Evolutionary conservation across 1,284 basidiomycete species (phyloP), one percentile per base, ranked within the genome.

Genomic region (Uromyces viciae-fabae): DNA sequence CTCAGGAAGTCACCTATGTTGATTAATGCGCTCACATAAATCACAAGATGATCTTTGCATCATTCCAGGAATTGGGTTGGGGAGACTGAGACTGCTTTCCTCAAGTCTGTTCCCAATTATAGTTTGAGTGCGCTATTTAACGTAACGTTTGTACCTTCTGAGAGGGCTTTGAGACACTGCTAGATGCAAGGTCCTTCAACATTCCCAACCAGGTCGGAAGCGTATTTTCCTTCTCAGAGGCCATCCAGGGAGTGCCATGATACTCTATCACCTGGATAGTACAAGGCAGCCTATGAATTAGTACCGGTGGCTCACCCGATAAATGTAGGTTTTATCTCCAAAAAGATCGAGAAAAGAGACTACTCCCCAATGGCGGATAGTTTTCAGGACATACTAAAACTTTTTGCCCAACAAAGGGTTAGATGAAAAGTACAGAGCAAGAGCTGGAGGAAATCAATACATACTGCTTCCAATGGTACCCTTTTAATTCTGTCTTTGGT

Each of bases 1-100:
- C 75, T 85, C 85, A 40, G 82, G 82, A 33, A 85, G 78, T 5
- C 83, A 78, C 42, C 83, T 84, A 79, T 85, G 84, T 60, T 85
- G 84, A 75, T 85, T 84, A 82, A 85, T 85, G 82, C 84, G 85
- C 58, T 85, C 85, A 46, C 85, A 85, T 54, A 85, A 82, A 75
- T 85, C 85, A 75, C 85, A 84, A 36, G 83, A 84, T 15, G 84
- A 84, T n/a, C 84, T 80, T 19, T 84, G 82, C 75, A 84, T 83
- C 85, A 85, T 85, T 14, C 66, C 54, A 17, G 68, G 76, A 28
- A 68, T 73, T 25, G 0, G 81, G 60, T 40, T 69, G 42, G 68
- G 76, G 15, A 79, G 22, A 22, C 36, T 64, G 42, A 71, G 64
- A 38, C 40, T 58, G 56, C 54, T 74, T 62, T 72, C 19, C 69